Percentiles rank a stretch among this genome's conserved stretches.
phyloP scores from a whole-genome alignment of 2,329 filamentous ascomycete species.

The Fusarium pininemorale region DNA sequence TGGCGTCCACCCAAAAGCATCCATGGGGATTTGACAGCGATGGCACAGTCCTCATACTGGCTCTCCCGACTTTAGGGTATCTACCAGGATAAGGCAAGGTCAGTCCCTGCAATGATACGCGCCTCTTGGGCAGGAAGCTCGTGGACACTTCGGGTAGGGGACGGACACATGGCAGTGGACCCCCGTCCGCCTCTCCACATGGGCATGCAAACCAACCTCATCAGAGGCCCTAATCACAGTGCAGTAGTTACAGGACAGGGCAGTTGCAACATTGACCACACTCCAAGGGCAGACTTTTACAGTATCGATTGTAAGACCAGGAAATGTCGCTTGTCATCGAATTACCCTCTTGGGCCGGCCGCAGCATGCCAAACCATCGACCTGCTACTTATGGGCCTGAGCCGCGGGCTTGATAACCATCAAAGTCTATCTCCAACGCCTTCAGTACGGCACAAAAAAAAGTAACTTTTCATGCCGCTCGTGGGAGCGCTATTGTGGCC shows the following conservation, averaged over 20 bases:
- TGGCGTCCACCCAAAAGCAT: conserved; percentile 15
- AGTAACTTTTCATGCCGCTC: conserved; percentile 29
- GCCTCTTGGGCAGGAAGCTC: conserved; percentile 28
- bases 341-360: conserved; percentile 25
- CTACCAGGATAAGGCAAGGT: conserved; percentile 15
- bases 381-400: conserved; percentile 17
- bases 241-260: neutral
- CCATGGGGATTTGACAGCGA: conserved; percentile 6
- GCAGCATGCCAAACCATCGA: conserved; percentile 27
- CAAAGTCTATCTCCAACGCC: conserved; percentile 20
- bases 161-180: conserved; percentile 42
- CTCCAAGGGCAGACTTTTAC: conserved; percentile 5
- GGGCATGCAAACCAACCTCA: conserved; percentile 33
- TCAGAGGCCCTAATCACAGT: conserved; percentile 22
- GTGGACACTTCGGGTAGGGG: conserved; percentile 32
- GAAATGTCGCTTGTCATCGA: conserved; percentile 9
- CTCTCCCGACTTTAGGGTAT: conserved; percentile 11
- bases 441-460: conserved; percentile 29
- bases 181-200: conserved; percentile 30
- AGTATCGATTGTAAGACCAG: neutral
- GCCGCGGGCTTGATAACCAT: conserved; percentile 18
- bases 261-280: conserved; percentile 3
- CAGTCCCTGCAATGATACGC: conserved; percentile 25
- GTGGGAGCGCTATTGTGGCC: conserved; percentile 14
- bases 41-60: conserved; percentile 27